These are phyloP conservation scores for Brachypodium distachyon DNA, from an alignment of 202 grass and related monocot genomes.

Conservation along the genomic window DNA sequence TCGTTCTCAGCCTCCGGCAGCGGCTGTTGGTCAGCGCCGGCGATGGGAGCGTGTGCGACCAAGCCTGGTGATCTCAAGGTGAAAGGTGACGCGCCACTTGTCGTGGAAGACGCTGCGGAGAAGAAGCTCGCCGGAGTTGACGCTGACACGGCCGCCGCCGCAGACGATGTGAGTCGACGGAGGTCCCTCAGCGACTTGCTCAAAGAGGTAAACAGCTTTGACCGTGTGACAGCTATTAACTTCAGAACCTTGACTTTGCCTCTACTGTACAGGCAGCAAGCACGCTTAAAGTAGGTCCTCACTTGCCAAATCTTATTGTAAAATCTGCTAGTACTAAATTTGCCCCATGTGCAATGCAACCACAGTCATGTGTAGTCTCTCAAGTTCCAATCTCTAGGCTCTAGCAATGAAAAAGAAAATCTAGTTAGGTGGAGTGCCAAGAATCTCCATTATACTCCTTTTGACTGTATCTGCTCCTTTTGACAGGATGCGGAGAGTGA, in stretches of 20 bases:
- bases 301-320: background rate
- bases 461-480: background rate
- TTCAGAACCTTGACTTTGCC: too few species aligned
- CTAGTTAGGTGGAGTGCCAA: background rate
- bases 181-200: slow-evolving; percentile 52
- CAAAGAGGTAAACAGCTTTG: slow-evolving; percentile 23
- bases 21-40: background rate
- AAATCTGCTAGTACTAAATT: background rate
- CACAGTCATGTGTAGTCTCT: background rate
- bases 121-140: background rate
- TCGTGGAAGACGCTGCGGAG: slow-evolving; percentile 15
- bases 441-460: background rate
- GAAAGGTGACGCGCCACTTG: slow-evolving; percentile 25
- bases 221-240: too few species aligned
- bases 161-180: slow-evolving; percentile 27
- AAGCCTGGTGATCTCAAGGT: slow-evolving; percentile 39
- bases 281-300: background rate
- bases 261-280: background rate
- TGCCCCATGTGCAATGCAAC: background rate
- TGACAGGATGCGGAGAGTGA: slow-evolving; percentile 10
- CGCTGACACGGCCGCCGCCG: background rate
- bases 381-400: background rate
- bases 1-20: too few species aligned
- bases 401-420: background rate
- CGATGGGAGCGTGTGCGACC: slow-evolving; percentile 60